Conservation (phyloP, 1,284 basidiomycete species). For the Sanghuangporus weigelae region DNA sequence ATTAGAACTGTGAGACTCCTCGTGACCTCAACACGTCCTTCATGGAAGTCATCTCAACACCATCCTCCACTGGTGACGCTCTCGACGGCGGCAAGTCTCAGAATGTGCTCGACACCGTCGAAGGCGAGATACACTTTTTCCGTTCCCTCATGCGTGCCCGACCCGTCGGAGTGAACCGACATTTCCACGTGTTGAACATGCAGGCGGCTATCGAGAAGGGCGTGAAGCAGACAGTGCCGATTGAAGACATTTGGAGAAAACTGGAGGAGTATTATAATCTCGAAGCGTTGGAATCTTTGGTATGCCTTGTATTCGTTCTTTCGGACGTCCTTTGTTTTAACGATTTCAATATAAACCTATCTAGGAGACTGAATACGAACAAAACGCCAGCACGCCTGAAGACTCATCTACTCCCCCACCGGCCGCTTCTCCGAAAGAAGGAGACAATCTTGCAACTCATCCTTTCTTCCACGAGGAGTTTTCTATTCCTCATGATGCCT, state of each 20-base stretch:
- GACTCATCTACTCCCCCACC: slow-evolving; percentile 42
- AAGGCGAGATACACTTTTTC: slow-evolving; percentile 79
- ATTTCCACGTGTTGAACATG: slow-evolving; percentile 75
- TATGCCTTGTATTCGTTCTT: slow-evolving; percentile 34
- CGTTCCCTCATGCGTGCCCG: slow-evolving; percentile 70
- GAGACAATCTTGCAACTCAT: slow-evolving; percentile 58
- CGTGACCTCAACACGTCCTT: slow-evolving; percentile 81
- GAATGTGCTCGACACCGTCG: slow-evolving; percentile 57
- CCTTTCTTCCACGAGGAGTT: slow-evolving; percentile 71
- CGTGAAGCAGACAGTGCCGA: slow-evolving; percentile 55
- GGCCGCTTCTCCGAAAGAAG: slow-evolving; percentile 56
- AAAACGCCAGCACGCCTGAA: slow-evolving; percentile 31
- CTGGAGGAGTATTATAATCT: slow-evolving; percentile 69
- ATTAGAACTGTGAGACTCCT: slow-evolving; percentile 27
- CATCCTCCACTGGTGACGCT: neutral
- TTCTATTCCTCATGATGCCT: slow-evolving; percentile 51
- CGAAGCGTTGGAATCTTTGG: slow-evolving; percentile 70
- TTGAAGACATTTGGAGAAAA: slow-evolving; percentile 71
- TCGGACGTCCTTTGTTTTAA: slow-evolving; percentile 3
- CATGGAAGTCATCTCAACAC: slow-evolving; percentile 22
- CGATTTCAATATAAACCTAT: neutral
- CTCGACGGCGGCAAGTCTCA: slow-evolving; percentile 1
- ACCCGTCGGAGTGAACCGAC: slow-evolving; percentile 71
- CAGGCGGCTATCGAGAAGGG: slow-evolving; percentile 66
- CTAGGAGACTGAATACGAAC: slow-evolving; percentile 56